Base-by-base conservation (phyloP, 345 rosid genomes). In the Microthlaspi erraticum region DNA sequence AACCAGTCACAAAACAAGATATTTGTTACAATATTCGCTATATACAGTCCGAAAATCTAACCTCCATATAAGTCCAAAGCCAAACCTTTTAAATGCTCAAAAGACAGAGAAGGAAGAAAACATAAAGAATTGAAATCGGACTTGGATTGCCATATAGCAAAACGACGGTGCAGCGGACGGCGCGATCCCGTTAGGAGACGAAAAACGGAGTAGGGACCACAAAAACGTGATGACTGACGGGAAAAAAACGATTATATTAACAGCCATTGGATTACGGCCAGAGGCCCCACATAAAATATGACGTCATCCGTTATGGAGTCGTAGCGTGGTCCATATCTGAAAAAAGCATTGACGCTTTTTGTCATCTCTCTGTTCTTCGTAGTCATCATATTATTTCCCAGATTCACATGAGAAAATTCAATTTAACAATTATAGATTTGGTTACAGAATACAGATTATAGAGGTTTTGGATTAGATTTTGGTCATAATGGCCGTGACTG, bases 261-360 rank as follows among this genome's bases (percentile, higher is more conserved):
- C 53, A 65, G 51, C 64, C 74, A 34, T 38, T 68, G 64, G 65
- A 68, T 68, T 67, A 68, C 34, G 68, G 55, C 2, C 11, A 2
- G 0, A 10, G 31, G 71, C 13, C 58, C 64, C 29, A 54, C 34
- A 0, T 2, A 10, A 18, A 19, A 26, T 11, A 19, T 65, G 77
- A 64, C 70, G 53, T 37, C 64, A 62, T 45, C 49, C 13, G 45
- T 62, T 4, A 53, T 69, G 70, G 69, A 39, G 1, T 42, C 54
- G 60, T 61, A 26, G 12, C 51, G 65, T 62, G 75, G 70, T 68
- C 74, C 74, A 26, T 58, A 29, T 38, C 72, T 39, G 11, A 32
- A n/a, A 64, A 72, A 39, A 39, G 75, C 63, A 69, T 69, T 48
- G 66, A 55, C 79, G 60, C 74, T 76, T 76, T 75, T 76, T 76